These are phyloP conservation scores for Kalmusia sp. DNA, from an alignment of 2,329 filamentous ascomycete genomes.

Conservation along the genomic window DNA sequence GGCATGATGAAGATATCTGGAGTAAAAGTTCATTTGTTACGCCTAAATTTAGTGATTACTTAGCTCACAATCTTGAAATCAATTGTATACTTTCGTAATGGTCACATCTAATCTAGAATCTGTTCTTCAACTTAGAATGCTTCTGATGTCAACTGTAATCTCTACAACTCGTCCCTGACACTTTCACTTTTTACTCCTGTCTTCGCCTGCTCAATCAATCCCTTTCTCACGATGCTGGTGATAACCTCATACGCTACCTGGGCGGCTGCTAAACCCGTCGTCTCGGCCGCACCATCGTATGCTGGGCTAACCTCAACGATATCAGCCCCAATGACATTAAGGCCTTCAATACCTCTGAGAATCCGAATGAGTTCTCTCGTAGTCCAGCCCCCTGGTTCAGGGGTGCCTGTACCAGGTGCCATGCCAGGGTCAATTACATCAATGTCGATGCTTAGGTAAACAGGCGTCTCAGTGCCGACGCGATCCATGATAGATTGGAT, in stretches of 20 bases:
- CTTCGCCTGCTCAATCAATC: conserved; percentile 50
- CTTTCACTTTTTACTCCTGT: conserved; percentile 20
- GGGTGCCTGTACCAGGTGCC: conserved; percentile 83
- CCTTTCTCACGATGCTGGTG: conserved; percentile 74
- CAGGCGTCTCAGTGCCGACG: conserved; percentile 76
- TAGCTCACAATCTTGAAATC: too few species aligned
- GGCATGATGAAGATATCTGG: conserved; percentile 4
- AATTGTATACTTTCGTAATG: too few species aligned
- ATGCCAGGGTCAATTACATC: conserved; percentile 79
- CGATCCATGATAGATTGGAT: conserved; percentile 73
- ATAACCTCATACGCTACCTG: conserved; percentile 88
- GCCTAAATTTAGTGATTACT: too few species aligned
- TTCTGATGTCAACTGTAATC: too few species aligned
- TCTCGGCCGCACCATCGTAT: conserved; percentile 81
- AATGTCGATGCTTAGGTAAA: conserved; percentile 83
- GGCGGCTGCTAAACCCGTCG: conserved; percentile 81
- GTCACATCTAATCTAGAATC: too few species aligned
- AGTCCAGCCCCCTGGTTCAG: conserved; percentile 90
- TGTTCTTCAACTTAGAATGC: too few species aligned
- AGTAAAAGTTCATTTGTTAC: neutral
- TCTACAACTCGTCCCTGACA: conserved; percentile 37
- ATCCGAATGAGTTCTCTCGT: conserved; percentile 87
- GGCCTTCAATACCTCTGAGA: conserved; percentile 77
- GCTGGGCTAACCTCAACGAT: conserved; percentile 88
- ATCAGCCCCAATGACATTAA: conserved; percentile 89